A percentile compares a stretch with the other conserved stretches of the same genome.
Conservation (phyloP, 345 rosid genomes). For the Salix suchowensis region DNA sequence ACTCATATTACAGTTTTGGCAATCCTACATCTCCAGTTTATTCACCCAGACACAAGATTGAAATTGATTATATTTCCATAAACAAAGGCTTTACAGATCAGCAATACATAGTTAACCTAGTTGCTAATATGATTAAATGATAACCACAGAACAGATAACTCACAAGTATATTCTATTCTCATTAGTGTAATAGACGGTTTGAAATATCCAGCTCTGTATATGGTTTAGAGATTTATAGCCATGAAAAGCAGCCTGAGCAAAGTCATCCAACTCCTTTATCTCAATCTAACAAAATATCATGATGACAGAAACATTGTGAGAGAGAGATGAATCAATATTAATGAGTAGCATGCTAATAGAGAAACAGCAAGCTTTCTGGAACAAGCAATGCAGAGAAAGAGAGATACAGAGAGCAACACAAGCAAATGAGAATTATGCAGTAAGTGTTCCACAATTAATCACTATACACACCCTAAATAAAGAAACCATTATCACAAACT, state of each 20-base stretch:
- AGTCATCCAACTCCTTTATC: conserved; percentile 84
- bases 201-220: conserved; percentile 87
- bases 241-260: conserved; percentile 93
- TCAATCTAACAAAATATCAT: conserved; percentile 59
- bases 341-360: conserved; percentile 12
- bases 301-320: conserved; percentile 14
- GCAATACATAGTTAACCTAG: background rate
- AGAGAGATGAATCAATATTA: conserved; percentile 12
- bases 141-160: conserved; percentile 25
- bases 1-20: background rate
- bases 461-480: background rate
- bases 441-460: background rate
- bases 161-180: conserved; percentile 96
- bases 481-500: background rate
- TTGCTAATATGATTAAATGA: background rate
- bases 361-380: background rate
- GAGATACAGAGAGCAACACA: background rate
- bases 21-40: background rate
- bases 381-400: background rate
- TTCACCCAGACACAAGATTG: background rate
- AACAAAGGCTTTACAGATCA: background rate
- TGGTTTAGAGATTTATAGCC: conserved; percentile 92
- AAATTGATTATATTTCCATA: background rate
- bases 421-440: background rate
- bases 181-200: conserved; percentile 79